Evolutionary conservation across 2,329 filamentous ascomycete species (phyloP).

Genomic region (Penicillium brasilianum): DNA sequence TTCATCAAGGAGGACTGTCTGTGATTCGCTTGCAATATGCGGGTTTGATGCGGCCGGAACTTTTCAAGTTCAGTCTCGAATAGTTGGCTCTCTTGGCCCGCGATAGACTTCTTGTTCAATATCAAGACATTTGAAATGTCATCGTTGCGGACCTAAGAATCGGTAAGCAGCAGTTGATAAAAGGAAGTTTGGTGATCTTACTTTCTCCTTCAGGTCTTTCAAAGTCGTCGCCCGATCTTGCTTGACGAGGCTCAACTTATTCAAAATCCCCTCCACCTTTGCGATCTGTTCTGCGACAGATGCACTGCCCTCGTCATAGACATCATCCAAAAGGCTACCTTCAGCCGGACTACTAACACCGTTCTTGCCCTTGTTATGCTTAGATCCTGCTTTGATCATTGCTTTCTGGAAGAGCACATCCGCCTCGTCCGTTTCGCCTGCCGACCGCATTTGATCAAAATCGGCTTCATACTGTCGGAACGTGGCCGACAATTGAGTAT

Average conservation of each 20-base stretch:
- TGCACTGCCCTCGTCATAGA: slow-evolving; percentile 78
- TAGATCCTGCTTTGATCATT: slow-evolving; percentile 74
- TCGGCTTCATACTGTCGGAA: slow-evolving; percentile 84
- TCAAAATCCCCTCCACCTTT: slow-evolving; percentile 85
- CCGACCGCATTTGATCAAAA: slow-evolving; percentile 93
- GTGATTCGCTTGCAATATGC: slow-evolving; percentile 89
- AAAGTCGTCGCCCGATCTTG: slow-evolving; percentile 87
- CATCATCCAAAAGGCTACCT: slow-evolving; percentile 84
- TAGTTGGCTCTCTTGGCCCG: slow-evolving; percentile 87
- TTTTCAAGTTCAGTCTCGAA: slow-evolving; percentile 98
- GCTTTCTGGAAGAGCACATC: slow-evolving; percentile 88
- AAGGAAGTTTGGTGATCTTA: slow-evolving; percentile 44
- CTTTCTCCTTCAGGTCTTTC: slow-evolving; percentile 98
- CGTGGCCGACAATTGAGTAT: slow-evolving; percentile 80
- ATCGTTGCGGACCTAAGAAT: slow-evolving; percentile 80
- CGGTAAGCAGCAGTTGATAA: slow-evolving; percentile 8
- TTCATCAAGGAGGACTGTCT: slow-evolving; percentile 95
- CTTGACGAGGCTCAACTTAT: slow-evolving; percentile 91
- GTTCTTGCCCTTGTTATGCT: slow-evolving; percentile 62
- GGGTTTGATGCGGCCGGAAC: slow-evolving; percentile 89
- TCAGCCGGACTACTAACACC: slow-evolving; percentile 68
- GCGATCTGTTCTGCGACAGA: slow-evolving; percentile 90
- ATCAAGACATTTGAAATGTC: slow-evolving; percentile 98
- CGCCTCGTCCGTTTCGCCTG: slow-evolving; percentile 82
- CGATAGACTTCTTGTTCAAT: slow-evolving; percentile 94